Conservation (phyloP, 2,329 filamentous ascomycete species). For the Fusarium siculi region DNA sequence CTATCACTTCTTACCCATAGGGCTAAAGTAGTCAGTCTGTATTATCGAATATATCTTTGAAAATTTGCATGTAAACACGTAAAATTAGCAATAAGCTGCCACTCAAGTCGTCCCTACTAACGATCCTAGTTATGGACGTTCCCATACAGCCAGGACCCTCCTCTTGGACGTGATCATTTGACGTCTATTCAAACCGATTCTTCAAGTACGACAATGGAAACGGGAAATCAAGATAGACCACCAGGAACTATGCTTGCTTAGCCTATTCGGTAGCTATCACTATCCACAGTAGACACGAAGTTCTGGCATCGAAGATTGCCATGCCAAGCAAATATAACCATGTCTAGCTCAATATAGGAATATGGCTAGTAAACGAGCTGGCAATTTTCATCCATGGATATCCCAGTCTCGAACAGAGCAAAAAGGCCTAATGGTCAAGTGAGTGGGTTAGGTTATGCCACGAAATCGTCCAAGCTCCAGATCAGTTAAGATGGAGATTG, state of each 20-base stretch:
- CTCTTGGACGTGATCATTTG: background rate
- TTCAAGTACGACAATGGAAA: background rate
- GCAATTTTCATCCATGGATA: background rate
- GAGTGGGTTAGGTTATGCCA: background rate
- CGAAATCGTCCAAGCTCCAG: background rate
- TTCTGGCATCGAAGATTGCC: background rate
- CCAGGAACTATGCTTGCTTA: background rate
- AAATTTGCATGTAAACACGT: no score
- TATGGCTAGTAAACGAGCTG: background rate
- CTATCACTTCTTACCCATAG: background rate
- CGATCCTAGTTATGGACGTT: background rate
- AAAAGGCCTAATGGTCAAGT: background rate
- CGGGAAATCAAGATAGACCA: background rate
- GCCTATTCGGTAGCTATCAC: background rate
- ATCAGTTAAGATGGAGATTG: background rate
- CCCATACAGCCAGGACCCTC: background rate
- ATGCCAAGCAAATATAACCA: constrained; percentile 3
- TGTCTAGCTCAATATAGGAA: constrained; percentile 1
- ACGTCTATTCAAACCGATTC: background rate
- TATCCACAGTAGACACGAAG: background rate
- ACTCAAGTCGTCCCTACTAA: background rate
- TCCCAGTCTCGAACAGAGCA: background rate
- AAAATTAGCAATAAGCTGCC: background rate
- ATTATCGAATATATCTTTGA: background rate
- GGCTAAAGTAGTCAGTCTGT: background rate